Evolutionary conservation across 163 green algal species (phyloP), one percentile per base, ranked within the genome.

Genomic region (Chlorella variabilis): DNA sequence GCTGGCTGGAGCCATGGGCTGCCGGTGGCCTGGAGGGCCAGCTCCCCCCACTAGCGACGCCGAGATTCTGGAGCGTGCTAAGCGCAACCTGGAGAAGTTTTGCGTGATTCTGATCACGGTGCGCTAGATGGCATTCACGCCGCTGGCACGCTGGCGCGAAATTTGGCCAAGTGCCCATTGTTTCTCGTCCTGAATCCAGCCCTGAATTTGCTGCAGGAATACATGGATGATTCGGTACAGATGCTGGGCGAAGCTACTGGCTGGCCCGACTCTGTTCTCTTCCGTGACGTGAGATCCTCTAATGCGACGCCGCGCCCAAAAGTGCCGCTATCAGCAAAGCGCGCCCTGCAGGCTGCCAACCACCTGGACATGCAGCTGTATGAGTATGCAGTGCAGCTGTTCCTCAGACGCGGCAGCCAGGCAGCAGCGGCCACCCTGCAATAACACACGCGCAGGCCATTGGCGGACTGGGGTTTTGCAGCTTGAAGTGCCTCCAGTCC

Each of bases 291-390:
- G 5, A 62, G 5, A 25, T 5, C 13, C 23, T 8, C 13, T n/a
- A 62, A 62, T 15, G 23, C 20, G 20, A 62, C 54, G 54, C 54
- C 54, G 23, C 54, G 54, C 5, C 54, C 54, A 5, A 25, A n/a
- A 4, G 54, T 62, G 23, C 54, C 54, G 23, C 54, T 62, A n/a
- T 27, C 4, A 15, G 54, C 25, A 15, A 25, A n/a, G 54, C 54
- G 54, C 5, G 15, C 15, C 20, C 4, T 62, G 18, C 9, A 9
- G 54, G 54, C 13, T 9, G 15, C 20, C 15, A 62, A 62, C 54
- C 54, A 62, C 54, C 23, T 62, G 54, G 54, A 62, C 54, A 62
- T 62, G 54, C 54, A n/a, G 54, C 54, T 62, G 54, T 62, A 62
- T n/a, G 54, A 27, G 20, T n/a, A 62, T 62, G 54, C 54, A n/a